Percentiles rank a stretch among this genome's conserved stretches.
Evolutionary conservation across 2,329 filamentous ascomycete species (phyloP).

Genomic region (Meredithiella fracta): DNA sequence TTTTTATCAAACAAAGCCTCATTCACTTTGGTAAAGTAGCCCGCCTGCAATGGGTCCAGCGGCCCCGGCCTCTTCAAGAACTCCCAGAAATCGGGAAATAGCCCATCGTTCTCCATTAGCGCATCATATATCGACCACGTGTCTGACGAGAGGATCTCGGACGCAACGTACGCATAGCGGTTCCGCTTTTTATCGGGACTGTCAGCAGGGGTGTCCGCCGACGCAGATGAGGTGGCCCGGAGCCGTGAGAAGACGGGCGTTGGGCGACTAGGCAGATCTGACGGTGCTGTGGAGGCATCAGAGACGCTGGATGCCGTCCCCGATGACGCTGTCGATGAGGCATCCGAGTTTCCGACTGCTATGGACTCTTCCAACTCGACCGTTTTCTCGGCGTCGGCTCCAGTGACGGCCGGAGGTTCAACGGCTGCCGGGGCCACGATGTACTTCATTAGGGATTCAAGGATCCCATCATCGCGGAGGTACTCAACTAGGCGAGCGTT

Average conservation of each 20-base stretch:
- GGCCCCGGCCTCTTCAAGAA: slow-evolving; percentile 74
- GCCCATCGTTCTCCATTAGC: slow-evolving; percentile 64
- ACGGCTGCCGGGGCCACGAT: slow-evolving; percentile 51
- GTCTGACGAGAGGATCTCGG: slow-evolving; percentile 85
- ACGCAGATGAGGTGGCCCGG: slow-evolving; percentile 35
- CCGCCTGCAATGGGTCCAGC: slow-evolving; percentile 81
- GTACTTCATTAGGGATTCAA: slow-evolving; percentile 77
- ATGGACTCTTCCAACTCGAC: too few species aligned
- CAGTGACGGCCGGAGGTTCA: slow-evolving; percentile 28
- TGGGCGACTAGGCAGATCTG: slow-evolving; percentile 23
- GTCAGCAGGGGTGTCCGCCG: slow-evolving; percentile 41
- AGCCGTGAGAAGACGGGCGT: slow-evolving; percentile 31
- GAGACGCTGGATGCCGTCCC: slow-evolving; percentile 24
- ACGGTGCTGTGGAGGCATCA: slow-evolving; percentile 30
- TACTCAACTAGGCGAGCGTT: slow-evolving; percentile 97
- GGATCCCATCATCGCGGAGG: slow-evolving; percentile 68
- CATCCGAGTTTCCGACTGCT: slow-evolving; percentile 20
- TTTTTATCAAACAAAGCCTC: slow-evolving; percentile 96
- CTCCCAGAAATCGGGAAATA: slow-evolving; percentile 75
- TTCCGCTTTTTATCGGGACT: slow-evolving; percentile 81
- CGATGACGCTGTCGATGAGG: slow-evolving; percentile 21
- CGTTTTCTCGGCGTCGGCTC: slow-evolving; percentile 33
- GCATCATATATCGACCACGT: slow-evolving; percentile 95
- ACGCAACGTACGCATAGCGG: slow-evolving; percentile 84
- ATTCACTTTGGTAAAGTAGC: slow-evolving; percentile 98